phyloP scores from a whole-genome alignment of 345 rosid genomes.

The Eucalyptus polybractea region DNA sequence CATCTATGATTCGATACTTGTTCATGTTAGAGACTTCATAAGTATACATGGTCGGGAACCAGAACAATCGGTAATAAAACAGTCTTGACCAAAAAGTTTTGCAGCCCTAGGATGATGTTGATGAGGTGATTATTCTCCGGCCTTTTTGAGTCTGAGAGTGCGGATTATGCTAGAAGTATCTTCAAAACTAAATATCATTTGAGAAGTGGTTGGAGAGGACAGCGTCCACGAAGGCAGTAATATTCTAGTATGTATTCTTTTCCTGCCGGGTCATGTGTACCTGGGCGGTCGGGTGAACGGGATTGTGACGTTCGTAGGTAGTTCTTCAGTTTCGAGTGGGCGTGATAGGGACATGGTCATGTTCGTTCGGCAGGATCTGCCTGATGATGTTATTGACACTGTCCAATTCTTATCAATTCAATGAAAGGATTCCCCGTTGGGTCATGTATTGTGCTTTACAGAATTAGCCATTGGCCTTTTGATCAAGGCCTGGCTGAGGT shows the following conservation, averaged over 20 bases:
- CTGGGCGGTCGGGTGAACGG: background rate
- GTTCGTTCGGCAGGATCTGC: background rate
- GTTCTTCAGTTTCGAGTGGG: background rate
- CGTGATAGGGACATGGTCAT: background rate
- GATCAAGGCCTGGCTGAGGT: background rate
- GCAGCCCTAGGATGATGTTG: background rate
- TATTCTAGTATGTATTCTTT: background rate
- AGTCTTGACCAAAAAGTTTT: background rate
- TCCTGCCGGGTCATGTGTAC: background rate
- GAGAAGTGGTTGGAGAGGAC: too few species aligned
- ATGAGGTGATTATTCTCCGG: background rate
- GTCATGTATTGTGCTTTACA: background rate
- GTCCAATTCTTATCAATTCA: background rate
- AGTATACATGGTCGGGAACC: background rate
- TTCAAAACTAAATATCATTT: background rate
- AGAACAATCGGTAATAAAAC: background rate
- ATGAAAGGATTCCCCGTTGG: background rate
- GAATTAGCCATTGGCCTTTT: background rate
- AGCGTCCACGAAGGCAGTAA: too few species aligned
- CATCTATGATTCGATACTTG: constrained; percentile 33
- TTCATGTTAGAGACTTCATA: constrained; percentile 1
- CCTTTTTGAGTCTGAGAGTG: background rate
- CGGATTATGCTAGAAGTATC: background rate
- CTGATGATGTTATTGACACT: background rate
- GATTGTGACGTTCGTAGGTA: background rate